Evolutionary conservation across 106 monocot genomes (phyloP), one percentile per base, ranked within the genome.

Genomic region (Hemerocallis citrina): DNA sequence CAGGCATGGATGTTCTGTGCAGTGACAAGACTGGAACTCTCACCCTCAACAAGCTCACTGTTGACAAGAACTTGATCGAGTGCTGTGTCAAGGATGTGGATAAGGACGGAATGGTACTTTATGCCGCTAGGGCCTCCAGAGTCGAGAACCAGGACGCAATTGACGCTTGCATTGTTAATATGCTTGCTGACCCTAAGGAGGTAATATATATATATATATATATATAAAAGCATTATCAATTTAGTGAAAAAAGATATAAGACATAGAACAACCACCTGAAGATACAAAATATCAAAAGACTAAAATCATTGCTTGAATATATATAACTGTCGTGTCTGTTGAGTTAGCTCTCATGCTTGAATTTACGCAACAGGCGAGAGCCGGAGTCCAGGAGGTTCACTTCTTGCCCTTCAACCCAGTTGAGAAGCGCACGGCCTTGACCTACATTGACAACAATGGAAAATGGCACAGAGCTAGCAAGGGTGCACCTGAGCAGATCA

Each of bases 1-100:
- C 84, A 1, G 84, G 75, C 13, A 84, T 84, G 84, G 84, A 84
- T 17, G 83, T 84, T 3, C 71, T 84, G 23, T 84, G 83, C 71
- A 78, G 77, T 39, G 83, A 84, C 63, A 84, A 84, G 54, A 79
- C 78, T 11, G 75, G 75, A 13, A 75, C 75, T 8, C 74, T 84
- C 36, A 84, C 83, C 10, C 75, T 84, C 28, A 84, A 84, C 75
- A 78, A 84, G 83, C 83, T 84, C 54, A 75, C 71, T 29, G 83
- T 84, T 38, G 83, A 84, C 59, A 74, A 72, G 55, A 56, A 21
- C 45, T 33, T 79, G 55, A 84, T 84, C 27, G 83, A 83, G 67
- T 25, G 55, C 14, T 55, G n/a, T 13, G 48, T 10, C 24, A 74
- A 74, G 42, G 67, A 55, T 23, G 37, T 55, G 6, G 74, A 74